Base-by-base conservation (phyloP, 345 rosid species). In the Populus euphratica region DNA sequence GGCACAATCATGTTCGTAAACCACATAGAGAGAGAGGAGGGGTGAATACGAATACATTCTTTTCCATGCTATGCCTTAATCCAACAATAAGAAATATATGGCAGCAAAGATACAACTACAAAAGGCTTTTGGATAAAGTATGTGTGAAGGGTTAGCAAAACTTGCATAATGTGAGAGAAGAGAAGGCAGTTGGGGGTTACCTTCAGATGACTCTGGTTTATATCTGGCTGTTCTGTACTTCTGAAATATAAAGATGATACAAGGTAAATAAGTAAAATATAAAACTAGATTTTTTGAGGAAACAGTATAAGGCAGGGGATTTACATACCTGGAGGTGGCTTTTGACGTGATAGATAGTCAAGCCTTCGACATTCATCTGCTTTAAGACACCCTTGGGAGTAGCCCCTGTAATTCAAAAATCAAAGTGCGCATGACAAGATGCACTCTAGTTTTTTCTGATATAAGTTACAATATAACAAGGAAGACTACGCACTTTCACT, bases 261-360 rank as follows among this genome's bases (percentile, higher is more conserved):
- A 12, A 68, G 69, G 35, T 69, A 70, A 74, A 82, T 64, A 20
- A 69, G 71, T 36, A 73, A 54, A 67, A 23, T 49, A 25, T 65
- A 70, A 8, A 56, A 73, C 67, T 38, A 54, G 59, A 69, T 70
- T 44, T 31, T 61, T 61, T 27, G 62, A 25, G 35, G 44, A 66
- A 78, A 81, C 8, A 73, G 4, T 56, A 69, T 39, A 76, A 25
- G 63, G 29, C 17, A 20, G 67, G 71, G 41, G n/a, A 44, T 64
- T 52, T 14, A 69, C 20, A 69, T 72, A 91, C 98, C 92, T 95
- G 99, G 82, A 95, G 85, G 86, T 95, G 99, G 85, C 99, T 95
- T 90, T 95, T 95, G 78, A 95, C 97, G 81, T 95, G 97, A 83
- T 95, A 95, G 83, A 95, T 93, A 65, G 99, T 95, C 83, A 95